Evolutionary conservation across 176 grass and related monocot species (phyloP).

Genomic region (Aechmea fasciata): DNA sequence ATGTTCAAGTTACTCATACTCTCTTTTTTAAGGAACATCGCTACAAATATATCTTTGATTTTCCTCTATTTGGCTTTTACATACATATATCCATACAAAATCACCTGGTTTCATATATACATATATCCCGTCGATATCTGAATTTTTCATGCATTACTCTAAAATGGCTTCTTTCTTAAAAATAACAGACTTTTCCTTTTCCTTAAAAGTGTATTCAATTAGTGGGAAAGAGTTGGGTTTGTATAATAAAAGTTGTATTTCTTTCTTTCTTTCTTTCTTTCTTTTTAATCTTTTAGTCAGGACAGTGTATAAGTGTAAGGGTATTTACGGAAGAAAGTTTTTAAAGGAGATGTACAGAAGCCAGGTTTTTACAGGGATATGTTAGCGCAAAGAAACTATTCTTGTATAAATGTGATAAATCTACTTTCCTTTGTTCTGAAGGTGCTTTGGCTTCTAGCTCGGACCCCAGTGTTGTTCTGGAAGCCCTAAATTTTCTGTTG

Average conservation of each 20-base stretch:
- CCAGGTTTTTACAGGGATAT: no score
- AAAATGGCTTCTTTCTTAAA: no score
- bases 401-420: not conserved
- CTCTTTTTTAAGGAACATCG: not conserved
- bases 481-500: slow-evolving; percentile 52
- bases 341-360: no score
- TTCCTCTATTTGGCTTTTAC: not conserved
- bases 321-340: not conserved
- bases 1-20: slow-evolving; percentile 11
- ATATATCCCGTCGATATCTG: not conserved
- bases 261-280: not conserved
- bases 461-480: slow-evolving; percentile 64
- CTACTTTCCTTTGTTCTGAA: slow-evolving; percentile 15
- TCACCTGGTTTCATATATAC: slow-evolving; percentile 4
- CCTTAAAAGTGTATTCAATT: no score
- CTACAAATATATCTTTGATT: no score
- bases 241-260: no score
- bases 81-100: not conserved
- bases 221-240: no score
- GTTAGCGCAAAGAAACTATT: no score
- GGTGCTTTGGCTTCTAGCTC: slow-evolving; percentile 72
- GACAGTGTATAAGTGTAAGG: not conserved
- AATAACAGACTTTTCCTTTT: no score
- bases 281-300: not conserved
- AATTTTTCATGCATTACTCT: no score